phyloP scores from a whole-genome alignment of 352 stramenopile species.

The Pythium scleroteichum region DNA sequence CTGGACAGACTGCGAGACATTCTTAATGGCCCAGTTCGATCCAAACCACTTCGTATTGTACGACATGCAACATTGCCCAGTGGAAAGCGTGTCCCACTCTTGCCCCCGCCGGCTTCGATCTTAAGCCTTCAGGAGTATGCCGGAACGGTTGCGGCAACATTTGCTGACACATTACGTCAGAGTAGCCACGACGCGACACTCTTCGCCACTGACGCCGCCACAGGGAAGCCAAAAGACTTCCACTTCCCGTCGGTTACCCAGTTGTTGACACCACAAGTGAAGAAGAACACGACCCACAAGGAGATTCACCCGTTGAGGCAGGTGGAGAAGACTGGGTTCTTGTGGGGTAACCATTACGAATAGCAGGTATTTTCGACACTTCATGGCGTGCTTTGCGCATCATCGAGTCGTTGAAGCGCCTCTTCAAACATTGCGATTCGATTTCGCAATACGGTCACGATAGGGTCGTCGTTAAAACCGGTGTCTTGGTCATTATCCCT shows the following conservation, averaged over 20 bases:
- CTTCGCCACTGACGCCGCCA: constrained; percentile 32
- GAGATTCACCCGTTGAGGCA: constrained; percentile 37
- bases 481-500: constrained; percentile 4
- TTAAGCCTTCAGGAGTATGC: constrained; percentile 64
- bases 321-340: constrained; percentile 44
- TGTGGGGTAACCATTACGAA: constrained; percentile 37
- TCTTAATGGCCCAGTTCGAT: constrained; percentile 44
- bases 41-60: constrained; percentile 76
- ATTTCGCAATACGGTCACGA: constrained; percentile 40
- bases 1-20: constrained; percentile 82
- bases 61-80: constrained; percentile 75
- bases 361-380: not conserved
- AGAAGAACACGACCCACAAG: constrained; percentile 56
- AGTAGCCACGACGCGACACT: constrained; percentile 40
- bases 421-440: constrained; percentile 52
- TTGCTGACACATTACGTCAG: constrained; percentile 47
- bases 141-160: constrained; percentile 48
- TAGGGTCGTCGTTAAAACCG: constrained; percentile 31
- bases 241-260: constrained; percentile 58
- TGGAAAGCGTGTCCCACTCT: constrained; percentile 66
- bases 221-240: constrained; percentile 53
- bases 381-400: not conserved
- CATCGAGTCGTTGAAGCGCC: constrained; percentile 37
- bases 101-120: constrained; percentile 66
- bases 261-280: constrained; percentile 58